Evolutionary conservation across 2,329 filamentous ascomycete species (phyloP).

Genomic region (Blastomyces silverae): DNA sequence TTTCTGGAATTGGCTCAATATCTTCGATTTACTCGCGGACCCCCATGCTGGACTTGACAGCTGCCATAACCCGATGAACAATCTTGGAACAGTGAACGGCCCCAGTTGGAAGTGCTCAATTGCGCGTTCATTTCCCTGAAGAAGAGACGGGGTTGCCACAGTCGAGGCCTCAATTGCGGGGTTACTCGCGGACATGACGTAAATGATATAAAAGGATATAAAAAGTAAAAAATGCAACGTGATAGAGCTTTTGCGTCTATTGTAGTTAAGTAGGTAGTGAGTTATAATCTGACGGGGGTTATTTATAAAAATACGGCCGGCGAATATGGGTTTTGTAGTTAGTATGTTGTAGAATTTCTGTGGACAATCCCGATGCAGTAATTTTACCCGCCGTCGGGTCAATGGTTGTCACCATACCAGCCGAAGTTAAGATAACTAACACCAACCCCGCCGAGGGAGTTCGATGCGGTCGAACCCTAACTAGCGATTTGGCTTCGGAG

Average conservation of each 20-base stretch:
- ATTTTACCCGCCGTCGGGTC: not conserved
- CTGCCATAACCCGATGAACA: constrained; percentile 47
- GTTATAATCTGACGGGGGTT: not conserved
- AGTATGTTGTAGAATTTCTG: not conserved
- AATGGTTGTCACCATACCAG: too few relatives aligned
- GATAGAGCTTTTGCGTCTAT: not conserved
- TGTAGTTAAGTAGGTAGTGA: not conserved
- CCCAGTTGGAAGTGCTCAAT: constrained; percentile 34
- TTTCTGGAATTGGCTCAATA: constrained; percentile 34
- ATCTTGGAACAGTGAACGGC: constrained; percentile 34
- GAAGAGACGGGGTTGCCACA: not conserved
- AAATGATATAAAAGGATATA: not conserved
- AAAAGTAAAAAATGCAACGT: not conserved
- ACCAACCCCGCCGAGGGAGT: too few relatives aligned
- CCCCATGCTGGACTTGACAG: constrained; percentile 44
- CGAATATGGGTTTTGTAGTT: not conserved
- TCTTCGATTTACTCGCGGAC: constrained; percentile 33
- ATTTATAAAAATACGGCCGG: not conserved
- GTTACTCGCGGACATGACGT: not conserved
- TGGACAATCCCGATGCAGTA: not conserved
- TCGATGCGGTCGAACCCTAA: not conserved
- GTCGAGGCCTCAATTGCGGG: not conserved
- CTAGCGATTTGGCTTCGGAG: not conserved
- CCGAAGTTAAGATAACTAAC: too few relatives aligned
- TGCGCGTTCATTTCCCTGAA: not conserved